Conservation (phyloP, 768 basidiomycete species). For the Thelephora ganbajun region DNA sequence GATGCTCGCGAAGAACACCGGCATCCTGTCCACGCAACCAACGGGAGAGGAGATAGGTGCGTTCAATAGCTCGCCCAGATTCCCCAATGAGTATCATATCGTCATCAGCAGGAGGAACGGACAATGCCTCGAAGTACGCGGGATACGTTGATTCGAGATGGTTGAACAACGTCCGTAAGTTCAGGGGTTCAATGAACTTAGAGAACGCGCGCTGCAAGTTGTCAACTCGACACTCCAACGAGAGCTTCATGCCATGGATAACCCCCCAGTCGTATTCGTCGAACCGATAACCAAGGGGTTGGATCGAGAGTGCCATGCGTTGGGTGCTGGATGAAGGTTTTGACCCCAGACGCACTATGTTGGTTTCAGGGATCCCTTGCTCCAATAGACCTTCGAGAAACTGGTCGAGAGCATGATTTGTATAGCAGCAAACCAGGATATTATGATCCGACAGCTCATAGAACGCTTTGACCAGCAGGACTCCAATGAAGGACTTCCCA, state of each 20-base stretch:
- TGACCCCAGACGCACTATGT: slow-evolving; percentile 44
- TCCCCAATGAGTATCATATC: slow-evolving; percentile 33
- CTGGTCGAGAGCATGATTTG: slow-evolving; percentile 64
- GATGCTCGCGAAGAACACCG: slow-evolving; percentile 22
- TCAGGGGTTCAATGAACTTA: no score
- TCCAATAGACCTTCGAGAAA: slow-evolving; percentile 48
- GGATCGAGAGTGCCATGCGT: slow-evolving; percentile 28
- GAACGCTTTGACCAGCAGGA: slow-evolving; percentile 45
- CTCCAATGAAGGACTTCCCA: slow-evolving; percentile 64
- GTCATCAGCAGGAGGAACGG: slow-evolving; percentile 23
- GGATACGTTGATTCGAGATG: slow-evolving; percentile 39
- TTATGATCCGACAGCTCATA: slow-evolving; percentile 30
- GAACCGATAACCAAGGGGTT: slow-evolving; percentile 15
- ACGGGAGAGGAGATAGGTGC: slow-evolving; percentile 28
- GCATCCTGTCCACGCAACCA: slow-evolving; percentile 35
- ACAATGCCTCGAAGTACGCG: slow-evolving; percentile 32
- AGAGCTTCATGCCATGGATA: slow-evolving; percentile 25
- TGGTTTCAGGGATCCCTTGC: slow-evolving; percentile 36
- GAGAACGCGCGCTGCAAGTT: slow-evolving; percentile 18
- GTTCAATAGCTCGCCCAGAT: slow-evolving; percentile 20
- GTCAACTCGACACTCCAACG: slow-evolving; percentile 1
- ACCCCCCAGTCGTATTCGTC: slow-evolving; percentile 23
- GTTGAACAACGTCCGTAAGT: no score
- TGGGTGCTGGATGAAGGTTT: slow-evolving; percentile 37
- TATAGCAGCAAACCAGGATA: slow-evolving; percentile 63